A percentile compares a stretch with the other conserved stretches of the same genome.
Conservation (phyloP, 148 eudicot genomes). For the Chenopodium suecicum region DNA sequence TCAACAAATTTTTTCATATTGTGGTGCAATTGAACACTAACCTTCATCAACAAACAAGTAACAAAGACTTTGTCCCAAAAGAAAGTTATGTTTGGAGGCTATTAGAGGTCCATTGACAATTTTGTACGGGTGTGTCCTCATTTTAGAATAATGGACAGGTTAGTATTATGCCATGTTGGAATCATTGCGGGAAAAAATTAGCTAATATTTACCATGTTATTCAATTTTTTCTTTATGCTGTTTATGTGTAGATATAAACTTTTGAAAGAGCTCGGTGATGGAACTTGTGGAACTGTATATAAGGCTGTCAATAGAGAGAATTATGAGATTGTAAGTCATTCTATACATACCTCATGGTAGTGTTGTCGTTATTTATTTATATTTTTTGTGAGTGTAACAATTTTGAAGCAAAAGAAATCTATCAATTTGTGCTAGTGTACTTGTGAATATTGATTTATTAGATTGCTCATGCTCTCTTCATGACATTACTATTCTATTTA, state of each 20-base stretch:
- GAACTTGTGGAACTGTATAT: slow-evolving; percentile 94
- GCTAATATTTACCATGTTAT: not conserved
- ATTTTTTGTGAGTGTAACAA: too few species aligned
- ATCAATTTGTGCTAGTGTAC: not conserved
- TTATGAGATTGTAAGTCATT: slow-evolving; percentile 68
- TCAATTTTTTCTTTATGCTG: not conserved
- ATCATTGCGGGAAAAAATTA: not conserved
- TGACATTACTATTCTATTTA: not conserved
- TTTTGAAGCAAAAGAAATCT: not conserved
- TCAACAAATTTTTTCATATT: slow-evolving; percentile 42
- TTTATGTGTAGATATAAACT: slow-evolving; percentile 61
- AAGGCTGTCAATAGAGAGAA: slow-evolving; percentile 78
- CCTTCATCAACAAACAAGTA: slow-evolving; percentile 38
- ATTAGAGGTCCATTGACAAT: slow-evolving; percentile 62
- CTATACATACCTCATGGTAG: slow-evolving; percentile 8
- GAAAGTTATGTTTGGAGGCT: slow-evolving; percentile 58
- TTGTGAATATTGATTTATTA: not conserved
- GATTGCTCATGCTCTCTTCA: not conserved
- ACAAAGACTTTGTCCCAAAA: slow-evolving; percentile 47
- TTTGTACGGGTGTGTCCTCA: slow-evolving; percentile 16
- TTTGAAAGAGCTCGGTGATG: slow-evolving; percentile 87
- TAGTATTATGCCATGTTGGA: slow-evolving; percentile 11
- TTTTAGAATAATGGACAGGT: slow-evolving; percentile 69
- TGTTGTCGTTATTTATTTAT: not conserved
- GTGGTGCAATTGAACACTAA: slow-evolving; percentile 40